Conservation (phyloP, 331 rosid species). For the Phaseolus coccineus region DNA sequence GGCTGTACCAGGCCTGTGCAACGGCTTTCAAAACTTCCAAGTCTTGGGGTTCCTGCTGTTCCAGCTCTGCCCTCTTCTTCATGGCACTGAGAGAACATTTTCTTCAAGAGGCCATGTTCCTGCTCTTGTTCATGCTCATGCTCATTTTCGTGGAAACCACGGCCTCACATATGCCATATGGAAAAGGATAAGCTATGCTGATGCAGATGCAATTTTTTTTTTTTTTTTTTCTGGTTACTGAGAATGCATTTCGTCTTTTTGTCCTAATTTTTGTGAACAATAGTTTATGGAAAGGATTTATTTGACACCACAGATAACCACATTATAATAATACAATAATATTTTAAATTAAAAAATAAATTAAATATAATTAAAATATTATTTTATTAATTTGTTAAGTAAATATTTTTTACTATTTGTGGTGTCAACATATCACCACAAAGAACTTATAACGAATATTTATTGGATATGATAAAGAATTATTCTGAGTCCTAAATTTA, state of each 20-base stretch:
- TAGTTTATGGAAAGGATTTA: neutral
- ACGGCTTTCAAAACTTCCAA: conserved; percentile 84
- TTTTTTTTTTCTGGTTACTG: conserved; percentile 1
- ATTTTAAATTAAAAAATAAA: no score
- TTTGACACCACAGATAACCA: no score
- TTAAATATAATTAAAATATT: no score
- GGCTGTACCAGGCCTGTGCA: conserved; percentile 89
- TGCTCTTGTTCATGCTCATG: conserved; percentile 48
- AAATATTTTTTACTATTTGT: no score
- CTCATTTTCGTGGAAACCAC: conserved; percentile 38
- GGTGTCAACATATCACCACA: no score
- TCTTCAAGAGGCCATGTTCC: conserved; percentile 50
- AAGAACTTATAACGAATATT: no score
- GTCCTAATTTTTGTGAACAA: conserved; percentile 43
- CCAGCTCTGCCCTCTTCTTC: conserved; percentile 62
- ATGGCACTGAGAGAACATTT: conserved; percentile 42
- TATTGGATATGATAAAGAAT: no score
- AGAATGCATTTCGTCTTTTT: conserved; percentile 17
- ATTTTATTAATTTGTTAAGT: no score
- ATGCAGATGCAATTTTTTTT: neutral
- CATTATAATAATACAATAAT: no score
- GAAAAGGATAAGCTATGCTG: conserved; percentile 47
- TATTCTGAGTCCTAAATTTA: no score
- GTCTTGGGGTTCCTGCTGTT: conserved; percentile 40
- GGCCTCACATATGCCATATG: conserved; percentile 54